These are phyloP conservation scores for Inonotus obliquus DNA, from an alignment of 1,284 basidiomycete genomes.

Conservation along the genomic window DNA sequence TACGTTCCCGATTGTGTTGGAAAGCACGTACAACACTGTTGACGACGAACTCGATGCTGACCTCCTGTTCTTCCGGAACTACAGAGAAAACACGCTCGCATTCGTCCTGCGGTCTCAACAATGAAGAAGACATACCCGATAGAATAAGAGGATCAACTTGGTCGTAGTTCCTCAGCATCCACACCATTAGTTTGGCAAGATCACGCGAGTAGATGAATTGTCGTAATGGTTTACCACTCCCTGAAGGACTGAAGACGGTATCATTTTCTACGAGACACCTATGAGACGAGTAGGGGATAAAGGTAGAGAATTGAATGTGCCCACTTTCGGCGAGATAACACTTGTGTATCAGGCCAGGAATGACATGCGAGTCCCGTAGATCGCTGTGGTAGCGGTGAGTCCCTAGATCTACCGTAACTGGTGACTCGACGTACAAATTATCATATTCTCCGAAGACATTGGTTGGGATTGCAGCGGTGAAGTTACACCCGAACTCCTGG, in stretches of 20 bases:
- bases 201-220: conserved; percentile 95
- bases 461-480: conserved; percentile 89
- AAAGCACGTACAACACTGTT: conserved; percentile 80
- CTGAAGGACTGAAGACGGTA: conserved; percentile 78
- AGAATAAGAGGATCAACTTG: conserved; percentile 87
- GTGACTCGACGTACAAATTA: conserved; percentile 53
- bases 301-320: neutral
- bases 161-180: conserved; percentile 85
- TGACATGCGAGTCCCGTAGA: conserved; percentile 85
- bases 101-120: neutral
- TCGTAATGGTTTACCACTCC: conserved; percentile 82
- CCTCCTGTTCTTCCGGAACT: conserved; percentile 88
- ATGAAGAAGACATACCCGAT: conserved; percentile 49
- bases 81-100: neutral
- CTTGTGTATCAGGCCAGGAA: conserved; percentile 86
- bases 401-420: neutral
- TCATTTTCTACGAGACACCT: conserved; percentile 59
- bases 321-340: conserved; percentile 83
- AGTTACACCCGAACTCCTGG: conserved; percentile 85
- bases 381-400: conserved; percentile 45
- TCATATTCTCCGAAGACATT: conserved; percentile 86
- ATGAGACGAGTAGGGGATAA: neutral
- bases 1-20: conserved; percentile 45
- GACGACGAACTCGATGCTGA: conserved; percentile 81
- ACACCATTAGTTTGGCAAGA: conserved; percentile 89